phyloP scores from a whole-genome alignment of 306 rosid species.

The Rosa lucieae region DNA sequence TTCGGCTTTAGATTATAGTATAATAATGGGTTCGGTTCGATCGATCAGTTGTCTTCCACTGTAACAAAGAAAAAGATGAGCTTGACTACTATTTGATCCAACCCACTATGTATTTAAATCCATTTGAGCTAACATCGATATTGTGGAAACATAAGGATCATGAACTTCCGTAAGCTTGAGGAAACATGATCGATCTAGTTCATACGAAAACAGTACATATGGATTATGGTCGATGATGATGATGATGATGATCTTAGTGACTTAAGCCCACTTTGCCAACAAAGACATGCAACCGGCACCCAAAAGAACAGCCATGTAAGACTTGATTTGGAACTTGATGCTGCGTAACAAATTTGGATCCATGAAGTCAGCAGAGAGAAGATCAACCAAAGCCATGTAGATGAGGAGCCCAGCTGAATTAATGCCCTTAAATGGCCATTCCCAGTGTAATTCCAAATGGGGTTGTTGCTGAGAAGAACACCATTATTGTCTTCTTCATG shows the following conservation, averaged over 20 bases:
- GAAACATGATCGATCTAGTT: background rate
- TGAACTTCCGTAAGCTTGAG: background rate
- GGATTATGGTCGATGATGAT: background rate
- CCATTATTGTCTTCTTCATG: conserved; percentile 56
- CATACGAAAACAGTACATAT: background rate
- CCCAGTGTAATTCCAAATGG: conserved; percentile 81
- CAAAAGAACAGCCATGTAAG: conserved; percentile 49
- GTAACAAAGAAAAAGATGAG: too few relatives aligned
- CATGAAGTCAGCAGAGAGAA: conserved; percentile 75
- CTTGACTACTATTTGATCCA: too few relatives aligned
- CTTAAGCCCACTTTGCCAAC: conserved; percentile 72
- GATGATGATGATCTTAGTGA: too few relatives aligned
- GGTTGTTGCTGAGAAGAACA: conserved; percentile 67
- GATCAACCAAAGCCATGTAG: conserved; percentile 82
- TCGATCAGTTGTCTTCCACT: too few relatives aligned
- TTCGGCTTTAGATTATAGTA: too few relatives aligned
- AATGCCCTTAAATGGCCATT: conserved; percentile 45
- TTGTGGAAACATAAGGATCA: background rate
- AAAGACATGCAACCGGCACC: conserved; percentile 78
- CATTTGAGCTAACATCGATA: too few relatives aligned
- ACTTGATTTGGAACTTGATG: conserved; percentile 61
- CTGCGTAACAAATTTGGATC: conserved; percentile 54
- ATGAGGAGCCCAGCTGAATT: conserved; percentile 66
- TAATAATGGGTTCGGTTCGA: too few relatives aligned
- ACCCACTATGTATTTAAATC: too few relatives aligned